Evolutionary conservation across 1,284 basidiomycete genomes (phyloP).

Genomic region (Meripilus lineatus): DNA sequence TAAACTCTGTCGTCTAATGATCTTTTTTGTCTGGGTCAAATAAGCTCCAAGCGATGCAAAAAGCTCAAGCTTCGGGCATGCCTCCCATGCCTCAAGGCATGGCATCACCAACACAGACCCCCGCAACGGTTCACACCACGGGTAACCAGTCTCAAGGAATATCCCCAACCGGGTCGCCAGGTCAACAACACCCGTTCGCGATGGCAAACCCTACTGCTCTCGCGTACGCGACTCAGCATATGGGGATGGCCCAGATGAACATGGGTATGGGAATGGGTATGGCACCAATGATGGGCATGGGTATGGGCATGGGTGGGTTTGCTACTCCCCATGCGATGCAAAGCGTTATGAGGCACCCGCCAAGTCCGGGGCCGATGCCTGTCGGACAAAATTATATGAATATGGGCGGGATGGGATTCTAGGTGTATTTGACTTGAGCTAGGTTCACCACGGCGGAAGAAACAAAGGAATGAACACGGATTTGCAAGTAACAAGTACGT

Average conservation of each 20-base stretch:
- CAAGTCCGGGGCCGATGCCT: conserved; percentile 52
- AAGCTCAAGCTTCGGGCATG: conserved; percentile 37
- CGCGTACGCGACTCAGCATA: conserved; percentile 38
- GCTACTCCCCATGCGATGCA: conserved; percentile 69
- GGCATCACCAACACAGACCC: conserved; percentile 29
- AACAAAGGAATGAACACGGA: no score
- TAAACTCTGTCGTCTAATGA: no score
- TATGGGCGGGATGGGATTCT: conserved; percentile 39
- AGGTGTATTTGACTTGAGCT: no score
- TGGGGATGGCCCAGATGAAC: conserved; percentile 54
- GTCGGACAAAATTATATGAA: conserved; percentile 52
- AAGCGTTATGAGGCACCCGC: conserved; percentile 71
- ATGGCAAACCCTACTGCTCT: conserved; percentile 49
- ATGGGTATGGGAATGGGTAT: conserved; percentile 43
- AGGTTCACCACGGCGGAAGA: no score
- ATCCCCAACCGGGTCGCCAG: conserved; percentile 34
- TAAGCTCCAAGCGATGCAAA: conserved; percentile 77
- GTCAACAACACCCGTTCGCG: conserved; percentile 40
- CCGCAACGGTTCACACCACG: conserved; percentile 19
- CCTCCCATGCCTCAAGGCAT: background rate
- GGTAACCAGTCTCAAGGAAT: conserved; percentile 25
- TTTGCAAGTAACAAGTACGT: no score
- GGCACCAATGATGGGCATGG: conserved; percentile 59
- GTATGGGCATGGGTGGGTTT: conserved; percentile 53
- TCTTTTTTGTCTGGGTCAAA: background rate